These are phyloP conservation scores for Choiromyces venosus DNA, from an alignment of 495 filamentous ascomycete species.

Conservation along the genomic window DNA sequence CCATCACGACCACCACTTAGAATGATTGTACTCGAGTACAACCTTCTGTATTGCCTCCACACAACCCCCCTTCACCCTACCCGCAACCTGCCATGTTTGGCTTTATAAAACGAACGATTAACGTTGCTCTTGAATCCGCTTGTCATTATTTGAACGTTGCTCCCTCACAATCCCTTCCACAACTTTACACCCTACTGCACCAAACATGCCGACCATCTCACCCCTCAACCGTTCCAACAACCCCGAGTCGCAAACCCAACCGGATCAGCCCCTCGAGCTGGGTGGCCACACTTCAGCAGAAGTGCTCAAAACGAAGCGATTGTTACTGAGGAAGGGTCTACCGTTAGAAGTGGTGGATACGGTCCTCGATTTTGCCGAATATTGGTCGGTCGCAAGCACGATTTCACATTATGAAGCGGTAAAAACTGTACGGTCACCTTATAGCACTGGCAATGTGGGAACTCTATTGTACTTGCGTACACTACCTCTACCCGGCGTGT, in stretches of 20 bases:
- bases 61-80: not conserved
- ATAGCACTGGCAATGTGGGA: slow-evolving; percentile 15
- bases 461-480: slow-evolving; percentile 12
- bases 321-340: slow-evolving; percentile 47
- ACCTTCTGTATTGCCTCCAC: not conserved
- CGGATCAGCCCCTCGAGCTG: not conserved
- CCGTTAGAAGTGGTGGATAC: slow-evolving; percentile 62
- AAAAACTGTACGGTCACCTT: slow-evolving; percentile 30
- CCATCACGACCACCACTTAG: too few species aligned
- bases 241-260: not conserved
- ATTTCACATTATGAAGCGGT: not conserved
- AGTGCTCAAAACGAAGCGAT: slow-evolving; percentile 48
- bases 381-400: slow-evolving; percentile 52
- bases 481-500: slow-evolving; percentile 13
- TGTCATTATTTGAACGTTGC: not conserved
- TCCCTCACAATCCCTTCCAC: not conserved
- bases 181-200: not conserved
- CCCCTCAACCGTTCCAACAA: not conserved
- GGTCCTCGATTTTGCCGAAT: slow-evolving; percentile 64
- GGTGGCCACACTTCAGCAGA: slow-evolving; percentile 34
- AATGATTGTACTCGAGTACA: too few species aligned
- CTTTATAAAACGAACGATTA: not conserved
- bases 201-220: not conserved
- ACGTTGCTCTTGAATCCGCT: not conserved
- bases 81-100: not conserved